Evolutionary conservation across 441 rosid species (phyloP).

Genomic region (Adansonia madagascariensis): DNA sequence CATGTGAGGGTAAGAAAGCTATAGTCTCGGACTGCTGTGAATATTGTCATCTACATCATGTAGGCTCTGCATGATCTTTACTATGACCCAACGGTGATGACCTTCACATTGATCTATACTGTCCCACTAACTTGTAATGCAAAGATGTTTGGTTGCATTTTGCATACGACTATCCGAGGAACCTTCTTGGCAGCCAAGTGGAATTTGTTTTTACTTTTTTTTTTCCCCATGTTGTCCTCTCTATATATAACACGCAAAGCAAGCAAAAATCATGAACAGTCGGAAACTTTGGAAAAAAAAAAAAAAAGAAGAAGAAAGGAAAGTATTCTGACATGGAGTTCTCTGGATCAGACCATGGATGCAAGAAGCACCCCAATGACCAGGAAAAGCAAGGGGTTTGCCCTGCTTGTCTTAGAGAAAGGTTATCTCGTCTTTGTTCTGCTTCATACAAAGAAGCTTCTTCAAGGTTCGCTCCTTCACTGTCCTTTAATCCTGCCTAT

Average conservation of each 20-base stretch:
- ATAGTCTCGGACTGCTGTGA: background rate
- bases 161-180: background rate
- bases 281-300: background rate
- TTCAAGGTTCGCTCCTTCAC: slow-evolving; percentile 20
- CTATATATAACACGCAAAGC: background rate
- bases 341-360: slow-evolving; percentile 37
- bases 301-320: background rate
- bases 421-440: slow-evolving; percentile 45
- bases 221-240: background rate
- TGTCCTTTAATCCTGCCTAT: slow-evolving; percentile 21
- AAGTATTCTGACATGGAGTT: background rate
- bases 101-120: background rate
- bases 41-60: background rate
- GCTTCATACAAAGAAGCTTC: slow-evolving; percentile 22
- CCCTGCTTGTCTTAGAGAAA: slow-evolving; percentile 69
- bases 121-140: background rate
- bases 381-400: slow-evolving; percentile 65
- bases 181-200: slow-evolving; percentile 27
- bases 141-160: background rate
- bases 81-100: slow-evolving; percentile 1
- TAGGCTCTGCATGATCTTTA: background rate
- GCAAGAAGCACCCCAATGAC: slow-evolving; percentile 59
- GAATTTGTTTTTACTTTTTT: background rate
- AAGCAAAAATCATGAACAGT: background rate
- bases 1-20: background rate